Evolutionary conservation across 2,329 filamentous ascomycete genomes (phyloP), one percentile per base, ranked within the genome.

Genomic region (Geoglossum cookeanum): DNA sequence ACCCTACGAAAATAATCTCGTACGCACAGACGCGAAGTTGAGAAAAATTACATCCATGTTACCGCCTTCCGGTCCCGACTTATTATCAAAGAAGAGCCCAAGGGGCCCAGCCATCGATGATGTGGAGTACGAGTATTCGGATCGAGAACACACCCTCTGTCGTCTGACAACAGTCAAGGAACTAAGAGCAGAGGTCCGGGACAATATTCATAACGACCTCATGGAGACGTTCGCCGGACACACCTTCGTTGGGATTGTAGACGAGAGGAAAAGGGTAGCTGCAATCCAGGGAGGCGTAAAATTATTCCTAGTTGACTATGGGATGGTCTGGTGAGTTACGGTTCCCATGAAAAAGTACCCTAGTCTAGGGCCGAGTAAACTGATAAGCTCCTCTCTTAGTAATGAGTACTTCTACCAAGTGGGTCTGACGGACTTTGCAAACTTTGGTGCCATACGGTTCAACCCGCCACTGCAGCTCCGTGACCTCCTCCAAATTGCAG

Each of bases 1-100:
- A 59, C 78, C 82, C 0, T 84, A 89, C 61, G 87, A 92, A 65
- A 94, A 94, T 66, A 94, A 85, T 57, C 79, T 98, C 11, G 83
- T 98, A 2, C 82, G 92, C 22, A 97, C 91, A 9, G 92, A 98
- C 67, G 82, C 87, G 1, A 86, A 84, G 59, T 76, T 87, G 61
- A 85, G 90, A 59, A 98, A 98, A 68, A 98, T 98, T 61, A 98
- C 92, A 0, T 89, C 87, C 60, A 97, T 98, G 91, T 80, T 98
- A 35, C 77, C 81, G n/a, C 77, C 81, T 5, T 63, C 62, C 11
- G 30, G 22, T 22, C 64, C 17, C 71, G 74, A 55, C 62, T 65
- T 27, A 64, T 62, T 63, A 48, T 66, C 66, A 17, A 64, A 2
- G 15, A 22, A 27, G 8, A 9, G 33, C 30, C 30, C 4, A 35